Base-by-base conservation (phyloP, 2,329 filamentous ascomycete species). In the Macrophomina pseudophaseolina region DNA sequence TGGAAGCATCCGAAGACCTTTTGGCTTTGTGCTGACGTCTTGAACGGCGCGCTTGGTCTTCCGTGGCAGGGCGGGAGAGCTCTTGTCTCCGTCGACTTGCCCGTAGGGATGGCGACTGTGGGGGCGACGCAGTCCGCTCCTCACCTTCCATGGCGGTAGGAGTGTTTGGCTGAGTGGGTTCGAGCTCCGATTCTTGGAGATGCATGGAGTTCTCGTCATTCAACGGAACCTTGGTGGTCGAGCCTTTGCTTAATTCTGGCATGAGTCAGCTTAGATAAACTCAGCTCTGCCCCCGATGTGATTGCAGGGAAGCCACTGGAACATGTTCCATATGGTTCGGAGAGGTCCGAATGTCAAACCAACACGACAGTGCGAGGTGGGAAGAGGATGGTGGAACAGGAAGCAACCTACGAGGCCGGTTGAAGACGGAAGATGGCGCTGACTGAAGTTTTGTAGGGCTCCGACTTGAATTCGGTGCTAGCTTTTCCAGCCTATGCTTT, bases 41-140 rank as follows among this genome's bases (percentile, higher is more conserved):
- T n/a, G 40, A 11, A 5, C 30, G 30, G 6, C 2, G 30, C 18
- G 3, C 8, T 64, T 23, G 11, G 4, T 49, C 7, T 4, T 42
- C 16, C n/a, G 8, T 2, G 23, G 28, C 18, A 7, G 32, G 59
- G 2, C 12, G n/a, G 2, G 46, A 52, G 7, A 18, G 42, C 30
- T 62, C 42, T 12, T 51, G 42, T 11, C 18, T 56, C 9, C 64
- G 18, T 11, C 23, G 5, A 12, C 64, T 59, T 9, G 64, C 64
- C 18, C 18, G 30, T 11, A 59, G 8, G 4, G 52, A 58, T 1
- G 64, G 64, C 12, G 64, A 65, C 23, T 18, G 64, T 2, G 64
- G 64, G 1, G 53, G 35, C 9, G 60, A 16, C 6, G 11, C 8
- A 16, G 6, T 18, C 9, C 2, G 18, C 16, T 51, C 52, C 6